A percentile compares a stretch with the other conserved stretches of the same genome.
Evolutionary conservation across 164 flowering plant species (phyloP).

Genomic region (Aristolochia fimbriata): DNA sequence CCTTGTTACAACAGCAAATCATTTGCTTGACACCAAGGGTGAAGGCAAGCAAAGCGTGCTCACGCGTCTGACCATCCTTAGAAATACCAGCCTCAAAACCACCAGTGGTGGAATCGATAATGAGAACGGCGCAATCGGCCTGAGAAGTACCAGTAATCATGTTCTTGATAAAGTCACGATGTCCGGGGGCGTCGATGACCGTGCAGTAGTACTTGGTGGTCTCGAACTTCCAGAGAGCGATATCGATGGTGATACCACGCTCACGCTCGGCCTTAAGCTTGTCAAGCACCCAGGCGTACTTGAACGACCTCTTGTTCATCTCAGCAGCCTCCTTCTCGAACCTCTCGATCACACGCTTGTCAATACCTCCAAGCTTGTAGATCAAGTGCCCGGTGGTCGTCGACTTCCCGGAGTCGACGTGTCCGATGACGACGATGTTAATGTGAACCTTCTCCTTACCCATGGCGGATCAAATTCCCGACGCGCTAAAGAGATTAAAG

Average conservation of each 20-base stretch:
- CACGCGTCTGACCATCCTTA: constrained; percentile 88
- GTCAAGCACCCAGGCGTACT: constrained; percentile 82
- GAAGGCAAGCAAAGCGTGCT: constrained; percentile 72
- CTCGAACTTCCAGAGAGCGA: constrained; percentile 79
- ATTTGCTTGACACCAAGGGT: constrained; percentile 77
- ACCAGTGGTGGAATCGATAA: constrained; percentile 77
- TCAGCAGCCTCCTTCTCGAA: constrained; percentile 90
- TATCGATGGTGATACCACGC: constrained; percentile 82
- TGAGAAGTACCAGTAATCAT: constrained; percentile 85
- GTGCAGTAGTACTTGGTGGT: constrained; percentile 85
- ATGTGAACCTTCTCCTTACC: constrained; percentile 55
- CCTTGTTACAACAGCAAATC: constrained; percentile 87
- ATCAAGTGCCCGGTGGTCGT: constrained; percentile 72
- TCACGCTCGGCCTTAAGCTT: constrained; percentile 86
- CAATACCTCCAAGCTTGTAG: constrained; percentile 86
- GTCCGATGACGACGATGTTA: constrained; percentile 65
- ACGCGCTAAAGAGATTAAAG: too few species aligned
- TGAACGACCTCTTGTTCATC: constrained; percentile 86
- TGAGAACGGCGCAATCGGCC: constrained; percentile 75
- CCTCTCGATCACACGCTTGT: constrained; percentile 87
- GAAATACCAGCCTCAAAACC: constrained; percentile 89
- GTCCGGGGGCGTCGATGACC: constrained; percentile 83
- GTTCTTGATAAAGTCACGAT: constrained; percentile 81
- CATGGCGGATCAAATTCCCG: constrained; percentile 26
- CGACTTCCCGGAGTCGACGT: constrained; percentile 67